A percentile compares a stretch with the other conserved stretches of the same genome.
Evolutionary conservation across 768 basidiomycete genomes (phyloP).

Genomic region (Clathrus columnatus): DNA sequence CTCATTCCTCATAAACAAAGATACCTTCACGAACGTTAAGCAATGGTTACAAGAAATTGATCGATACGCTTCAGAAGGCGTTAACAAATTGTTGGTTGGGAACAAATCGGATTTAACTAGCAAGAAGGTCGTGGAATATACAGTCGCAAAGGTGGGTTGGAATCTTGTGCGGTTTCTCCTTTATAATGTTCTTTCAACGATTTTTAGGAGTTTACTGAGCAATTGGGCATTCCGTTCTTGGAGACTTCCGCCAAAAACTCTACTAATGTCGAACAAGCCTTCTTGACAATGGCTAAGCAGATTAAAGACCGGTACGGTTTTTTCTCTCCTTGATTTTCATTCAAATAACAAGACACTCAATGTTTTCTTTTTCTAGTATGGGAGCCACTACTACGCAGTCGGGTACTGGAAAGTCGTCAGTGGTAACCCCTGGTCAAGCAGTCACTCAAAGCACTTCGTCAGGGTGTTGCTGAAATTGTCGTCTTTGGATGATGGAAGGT

Average conservation of each 20-base stretch:
- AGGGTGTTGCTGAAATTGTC: slow-evolving; percentile 59
- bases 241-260: slow-evolving; percentile 99
- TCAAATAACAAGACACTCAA: background rate
- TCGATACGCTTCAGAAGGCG: slow-evolving; percentile 94
- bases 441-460: slow-evolving; percentile 67
- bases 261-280: slow-evolving; percentile 97
- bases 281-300: slow-evolving; percentile 97
- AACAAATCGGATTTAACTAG: slow-evolving; percentile 98
- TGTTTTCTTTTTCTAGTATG: slow-evolving; percentile 47
- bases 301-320: slow-evolving; percentile 74
- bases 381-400: slow-evolving; percentile 70
- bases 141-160: slow-evolving; percentile 63
- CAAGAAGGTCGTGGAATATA: slow-evolving; percentile 93
- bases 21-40: slow-evolving; percentile 92
- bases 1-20: too few species aligned
- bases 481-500: background rate
- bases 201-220: slow-evolving; percentile 84
- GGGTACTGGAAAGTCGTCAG: slow-evolving; percentile 73
- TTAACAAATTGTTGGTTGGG: slow-evolving; percentile 96
- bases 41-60: slow-evolving; percentile 93
- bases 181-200: background rate
- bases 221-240: slow-evolving; percentile 87
- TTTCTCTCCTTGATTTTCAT: background rate
- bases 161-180: background rate
- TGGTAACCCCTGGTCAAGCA: slow-evolving; percentile 76